Conservation (phyloP, 192 early-diverging fungal species). For the Physocladia obscura region DNA sequence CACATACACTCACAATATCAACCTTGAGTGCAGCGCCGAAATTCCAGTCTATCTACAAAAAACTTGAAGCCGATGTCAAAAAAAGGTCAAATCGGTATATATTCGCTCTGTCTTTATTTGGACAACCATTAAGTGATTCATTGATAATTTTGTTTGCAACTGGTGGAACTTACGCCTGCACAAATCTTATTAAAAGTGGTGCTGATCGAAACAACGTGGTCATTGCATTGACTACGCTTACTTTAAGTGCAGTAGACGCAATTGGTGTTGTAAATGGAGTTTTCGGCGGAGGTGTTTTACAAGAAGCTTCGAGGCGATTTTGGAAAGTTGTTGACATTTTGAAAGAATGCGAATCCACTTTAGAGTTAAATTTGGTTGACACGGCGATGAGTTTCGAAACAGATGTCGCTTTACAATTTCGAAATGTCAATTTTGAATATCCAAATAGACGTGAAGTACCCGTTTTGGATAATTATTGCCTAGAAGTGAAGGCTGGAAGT, state of each 20-base stretch:
- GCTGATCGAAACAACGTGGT: neutral
- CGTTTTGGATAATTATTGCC: conserved; percentile 1
- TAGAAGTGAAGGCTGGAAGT: neutral
- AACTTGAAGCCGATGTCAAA: neutral
- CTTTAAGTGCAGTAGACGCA: neutral
- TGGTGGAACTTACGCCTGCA: neutral
- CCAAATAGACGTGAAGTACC: neutral
- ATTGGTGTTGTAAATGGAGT: neutral
- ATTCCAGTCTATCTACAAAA: neutral
- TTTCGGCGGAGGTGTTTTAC: neutral
- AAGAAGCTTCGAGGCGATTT: neutral
- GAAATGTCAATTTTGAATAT: neutral
- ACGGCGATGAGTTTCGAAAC: neutral
- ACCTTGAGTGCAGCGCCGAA: neutral
- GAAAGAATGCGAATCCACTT: neutral
- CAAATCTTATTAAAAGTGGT: neutral
- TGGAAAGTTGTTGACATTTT: conserved; percentile 1
- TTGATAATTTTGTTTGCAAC: conserved; percentile 6
- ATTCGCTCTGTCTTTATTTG: neutral
- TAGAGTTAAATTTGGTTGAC: neutral
- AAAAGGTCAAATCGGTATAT: neutral
- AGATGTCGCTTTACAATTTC: neutral
- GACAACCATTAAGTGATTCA: neutral
- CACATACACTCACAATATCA: neutral
- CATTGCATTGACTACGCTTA: conserved; percentile 3